These are phyloP conservation scores for Phytophthora pini DNA, from an alignment of 352 stramenopile species.

Conservation along the genomic window DNA sequence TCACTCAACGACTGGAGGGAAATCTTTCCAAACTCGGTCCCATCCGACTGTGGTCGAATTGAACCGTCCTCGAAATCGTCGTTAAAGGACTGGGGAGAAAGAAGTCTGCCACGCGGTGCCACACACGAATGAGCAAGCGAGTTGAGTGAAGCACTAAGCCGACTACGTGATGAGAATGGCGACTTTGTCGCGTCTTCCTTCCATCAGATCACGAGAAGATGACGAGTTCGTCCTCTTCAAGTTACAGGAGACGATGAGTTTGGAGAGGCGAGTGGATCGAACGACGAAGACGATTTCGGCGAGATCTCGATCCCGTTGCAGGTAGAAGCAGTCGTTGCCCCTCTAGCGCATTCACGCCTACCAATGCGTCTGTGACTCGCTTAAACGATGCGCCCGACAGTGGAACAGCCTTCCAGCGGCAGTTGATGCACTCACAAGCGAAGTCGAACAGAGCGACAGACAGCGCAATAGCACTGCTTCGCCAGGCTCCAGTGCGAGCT, in stretches of 20 bases:
- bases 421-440: too few species aligned
- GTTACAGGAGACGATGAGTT: conserved; percentile 2
- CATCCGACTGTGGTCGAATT: too few species aligned
- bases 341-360: neutral
- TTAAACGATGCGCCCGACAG: neutral
- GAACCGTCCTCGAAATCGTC: too few species aligned
- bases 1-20: too few species aligned
- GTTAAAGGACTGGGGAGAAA: too few species aligned
- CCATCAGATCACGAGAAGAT: neutral
- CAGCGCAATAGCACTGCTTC: too few species aligned
- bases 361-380: neutral
- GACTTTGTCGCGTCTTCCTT: neutral
- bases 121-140: neutral
- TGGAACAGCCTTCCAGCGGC: neutral
- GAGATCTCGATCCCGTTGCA: conserved; percentile 29
- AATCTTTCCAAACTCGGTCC: too few species aligned
- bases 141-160: neutral
- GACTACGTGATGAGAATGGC: conserved; percentile 1
- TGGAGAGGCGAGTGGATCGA: neutral
- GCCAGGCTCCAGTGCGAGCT: too few species aligned
- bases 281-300: conserved; percentile 10
- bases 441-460: too few species aligned
- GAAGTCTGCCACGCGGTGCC: too few species aligned
- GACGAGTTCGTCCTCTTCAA: conserved; percentile 3
- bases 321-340: conserved; percentile 2